These are phyloP conservation scores for Hypholoma fasciculare DNA, from an alignment of 768 basidiomycete species.

Conservation along the genomic window DNA sequence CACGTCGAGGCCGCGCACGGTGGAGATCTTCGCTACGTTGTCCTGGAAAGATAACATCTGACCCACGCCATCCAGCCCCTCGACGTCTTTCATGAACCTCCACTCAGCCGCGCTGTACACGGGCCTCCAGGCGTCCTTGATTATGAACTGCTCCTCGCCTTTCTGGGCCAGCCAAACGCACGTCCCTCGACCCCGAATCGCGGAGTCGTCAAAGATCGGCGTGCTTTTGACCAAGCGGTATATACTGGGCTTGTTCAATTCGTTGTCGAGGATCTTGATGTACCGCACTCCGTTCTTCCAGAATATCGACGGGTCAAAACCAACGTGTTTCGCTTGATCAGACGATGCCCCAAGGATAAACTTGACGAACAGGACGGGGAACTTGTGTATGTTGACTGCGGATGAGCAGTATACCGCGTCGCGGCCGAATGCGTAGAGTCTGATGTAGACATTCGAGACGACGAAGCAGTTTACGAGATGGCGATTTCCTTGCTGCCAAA, in stretches of 20 bases:
- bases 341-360: neutral
- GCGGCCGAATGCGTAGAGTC: neutral
- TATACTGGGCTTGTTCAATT: neutral
- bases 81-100: neutral
- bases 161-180: neutral
- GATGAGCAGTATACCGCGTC: neutral
- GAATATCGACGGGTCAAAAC: neutral
- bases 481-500: neutral
- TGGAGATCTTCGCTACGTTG: neutral
- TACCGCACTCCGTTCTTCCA: neutral
- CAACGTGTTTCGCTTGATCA: neutral
- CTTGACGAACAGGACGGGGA: neutral
- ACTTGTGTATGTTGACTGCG: neutral
- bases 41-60: neutral
- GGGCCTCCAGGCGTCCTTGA: neutral
- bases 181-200: neutral
- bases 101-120: neutral
- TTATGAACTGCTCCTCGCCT: neutral
- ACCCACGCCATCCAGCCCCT: neutral
- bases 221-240: neutral
- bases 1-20: neutral
- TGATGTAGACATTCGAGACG: neutral
- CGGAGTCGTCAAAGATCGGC: neutral
- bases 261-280: neutral
- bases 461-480: neutral